Conservation (phyloP, 371 early-diverging fungal species). For the Syncephalastrum sp. region DNA sequence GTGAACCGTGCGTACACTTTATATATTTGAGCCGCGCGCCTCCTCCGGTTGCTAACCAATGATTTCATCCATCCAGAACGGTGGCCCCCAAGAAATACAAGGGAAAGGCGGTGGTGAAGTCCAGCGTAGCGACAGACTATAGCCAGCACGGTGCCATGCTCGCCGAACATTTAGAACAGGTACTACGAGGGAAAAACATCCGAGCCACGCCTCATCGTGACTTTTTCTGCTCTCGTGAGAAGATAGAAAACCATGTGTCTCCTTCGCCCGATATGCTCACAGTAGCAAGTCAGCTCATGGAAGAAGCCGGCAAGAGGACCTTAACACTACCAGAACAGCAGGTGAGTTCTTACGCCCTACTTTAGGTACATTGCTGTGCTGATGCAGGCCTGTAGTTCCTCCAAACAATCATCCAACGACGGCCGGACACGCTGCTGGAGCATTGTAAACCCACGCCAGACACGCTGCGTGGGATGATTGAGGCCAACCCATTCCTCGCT, state of each 20-base stretch:
- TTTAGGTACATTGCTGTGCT: neutral
- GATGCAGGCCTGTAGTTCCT: constrained; percentile 4
- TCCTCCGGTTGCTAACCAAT: constrained; percentile 5
- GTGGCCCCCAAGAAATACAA: constrained; percentile 13
- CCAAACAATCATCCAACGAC: constrained; percentile 8
- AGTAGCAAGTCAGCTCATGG: constrained; percentile 10
- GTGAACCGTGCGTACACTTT: neutral
- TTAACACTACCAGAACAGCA: constrained; percentile 44
- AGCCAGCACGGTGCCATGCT: constrained; percentile 4
- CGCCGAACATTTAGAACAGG: constrained; percentile 1
- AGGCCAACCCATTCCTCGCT: constrained; percentile 39
- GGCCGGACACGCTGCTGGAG: constrained; percentile 3
- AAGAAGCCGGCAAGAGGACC: constrained; percentile 22
- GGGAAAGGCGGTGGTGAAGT: neutral
- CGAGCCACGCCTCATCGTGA: no score
- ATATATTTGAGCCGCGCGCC: neutral
- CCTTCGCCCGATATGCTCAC: constrained; percentile 1
- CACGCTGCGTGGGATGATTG: constrained; percentile 25
- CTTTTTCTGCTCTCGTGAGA: no score
- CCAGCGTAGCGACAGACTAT: neutral
- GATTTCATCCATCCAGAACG: constrained; percentile 15
- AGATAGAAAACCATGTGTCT: no score
- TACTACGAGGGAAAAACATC: neutral
- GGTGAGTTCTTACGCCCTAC: constrained; percentile 12
- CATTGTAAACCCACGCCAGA: constrained; percentile 18